Evolutionary conservation across 805 yeast genomes (phyloP).

Genomic region (Lipomyces kockii): DNA sequence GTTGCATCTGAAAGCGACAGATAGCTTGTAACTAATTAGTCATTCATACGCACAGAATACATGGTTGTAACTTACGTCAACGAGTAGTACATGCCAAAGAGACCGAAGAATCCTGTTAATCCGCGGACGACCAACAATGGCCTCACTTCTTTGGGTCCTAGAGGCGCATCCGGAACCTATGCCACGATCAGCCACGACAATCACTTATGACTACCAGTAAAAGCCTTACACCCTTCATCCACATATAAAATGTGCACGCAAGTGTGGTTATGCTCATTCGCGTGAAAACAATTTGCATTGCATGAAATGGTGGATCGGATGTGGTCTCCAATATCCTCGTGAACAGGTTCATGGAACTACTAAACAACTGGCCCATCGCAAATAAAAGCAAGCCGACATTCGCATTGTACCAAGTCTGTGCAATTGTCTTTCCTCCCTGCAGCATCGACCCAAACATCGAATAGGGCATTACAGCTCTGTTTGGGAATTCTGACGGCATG

Average conservation of each 20-base stretch:
- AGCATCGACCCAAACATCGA: neutral
- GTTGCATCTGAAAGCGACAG: slow-evolving; percentile 81
- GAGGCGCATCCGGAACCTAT: slow-evolving; percentile 62
- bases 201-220: neutral
- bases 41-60: neutral
- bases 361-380: slow-evolving; percentile 69
- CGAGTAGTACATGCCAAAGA: slow-evolving; percentile 76
- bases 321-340: slow-evolving; percentile 77
- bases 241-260: slow-evolving; percentile 63
- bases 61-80: slow-evolving; percentile 48
- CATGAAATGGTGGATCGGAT: slow-evolving; percentile 68
- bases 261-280: slow-evolving; percentile 75
- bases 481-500: neutral
- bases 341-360: slow-evolving; percentile 74
- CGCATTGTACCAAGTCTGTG: slow-evolving; percentile 24
- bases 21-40: slow-evolving; percentile 44
- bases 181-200: neutral
- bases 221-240: slow-evolving; percentile 44
- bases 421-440: neutral
- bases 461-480: neutral
- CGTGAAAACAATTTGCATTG: slow-evolving; percentile 74
- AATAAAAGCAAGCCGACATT: slow-evolving; percentile 63
- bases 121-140: slow-evolving; percentile 65
- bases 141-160: slow-evolving; percentile 69
- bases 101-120: slow-evolving; percentile 75